These are phyloP conservation scores for Zygotorulaspora danielsina DNA, from an alignment of 805 yeast species.

Conservation along the genomic window DNA sequence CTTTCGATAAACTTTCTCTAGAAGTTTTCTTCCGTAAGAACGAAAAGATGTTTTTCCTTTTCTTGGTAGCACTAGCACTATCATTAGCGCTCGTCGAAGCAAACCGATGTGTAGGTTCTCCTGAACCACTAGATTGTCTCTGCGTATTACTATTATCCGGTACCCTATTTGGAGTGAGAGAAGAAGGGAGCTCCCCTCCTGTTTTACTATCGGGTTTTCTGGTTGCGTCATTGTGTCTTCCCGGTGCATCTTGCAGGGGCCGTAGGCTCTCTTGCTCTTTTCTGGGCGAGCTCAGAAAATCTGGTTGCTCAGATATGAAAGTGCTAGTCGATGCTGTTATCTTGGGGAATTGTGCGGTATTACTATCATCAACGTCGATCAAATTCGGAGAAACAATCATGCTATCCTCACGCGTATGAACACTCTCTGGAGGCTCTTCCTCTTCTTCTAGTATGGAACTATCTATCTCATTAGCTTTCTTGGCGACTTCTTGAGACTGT, in stretches of 20 bases:
- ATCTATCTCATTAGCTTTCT: constrained; percentile 15
- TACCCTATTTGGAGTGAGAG: not conserved
- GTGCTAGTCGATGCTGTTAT: constrained; percentile 2
- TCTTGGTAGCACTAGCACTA: constrained; percentile 5
- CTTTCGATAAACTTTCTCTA: constrained; percentile 4
- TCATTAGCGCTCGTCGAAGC: constrained; percentile 1
- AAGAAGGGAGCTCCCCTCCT: not conserved
- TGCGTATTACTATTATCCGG: not conserved
- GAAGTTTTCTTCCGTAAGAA: constrained; percentile 27
- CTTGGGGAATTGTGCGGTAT: constrained; percentile 14
- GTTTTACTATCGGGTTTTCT: not conserved
- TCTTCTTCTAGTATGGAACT: constrained; percentile 25
- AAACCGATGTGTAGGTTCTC: constrained; percentile 9
- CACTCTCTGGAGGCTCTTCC: constrained; percentile 16
- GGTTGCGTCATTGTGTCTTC: not conserved
- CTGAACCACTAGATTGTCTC: constrained; percentile 12
- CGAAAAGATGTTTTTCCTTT: constrained; percentile 30
- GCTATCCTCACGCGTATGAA: not conserved
- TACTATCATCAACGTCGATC: constrained; percentile 35
- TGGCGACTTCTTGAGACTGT: constrained; percentile 27
- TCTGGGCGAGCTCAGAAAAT: constrained; percentile 31
- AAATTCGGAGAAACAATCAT: constrained; percentile 35
- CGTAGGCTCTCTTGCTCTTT: not conserved
- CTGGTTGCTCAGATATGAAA: constrained; percentile 26
- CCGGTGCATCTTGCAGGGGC: not conserved